Percentiles rank a stretch among this genome's conserved stretches.
Evolutionary conservation across 208 protist genomes (phyloP).

Genomic region (Wallacemonas sp.): DNA sequence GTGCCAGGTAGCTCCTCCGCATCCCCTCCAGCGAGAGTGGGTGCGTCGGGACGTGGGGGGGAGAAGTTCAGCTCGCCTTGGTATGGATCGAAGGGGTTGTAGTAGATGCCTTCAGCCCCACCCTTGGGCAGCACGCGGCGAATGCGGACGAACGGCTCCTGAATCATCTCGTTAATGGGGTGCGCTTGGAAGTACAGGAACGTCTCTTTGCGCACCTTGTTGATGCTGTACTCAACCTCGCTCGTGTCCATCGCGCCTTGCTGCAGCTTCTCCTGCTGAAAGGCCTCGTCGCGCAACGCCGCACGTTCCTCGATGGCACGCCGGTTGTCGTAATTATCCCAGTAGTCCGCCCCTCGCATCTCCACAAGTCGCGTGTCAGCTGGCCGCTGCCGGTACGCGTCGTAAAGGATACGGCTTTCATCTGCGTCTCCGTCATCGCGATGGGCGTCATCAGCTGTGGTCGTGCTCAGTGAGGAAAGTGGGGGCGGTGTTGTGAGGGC

Average conservation of each 20-base stretch:
- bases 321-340: slow-evolving; percentile 48
- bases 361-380: slow-evolving; percentile 41
- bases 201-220: slow-evolving; percentile 72
- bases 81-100: slow-evolving; percentile 23
- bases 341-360: slow-evolving; percentile 76
- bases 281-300: slow-evolving; percentile 32
- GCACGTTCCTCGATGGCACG: slow-evolving; percentile 43
- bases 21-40: background rate
- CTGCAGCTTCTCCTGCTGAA: slow-evolving; percentile 51
- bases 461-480: too few relatives aligned
- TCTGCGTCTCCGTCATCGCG: slow-evolving; percentile 17
- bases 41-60: background rate
- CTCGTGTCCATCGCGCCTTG: slow-evolving; percentile 80
- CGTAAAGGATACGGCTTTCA: slow-evolving; percentile 34
- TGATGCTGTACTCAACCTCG: slow-evolving; percentile 63
- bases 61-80: slow-evolving; percentile 1
- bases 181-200: slow-evolving; percentile 84
- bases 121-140: slow-evolving; percentile 41
- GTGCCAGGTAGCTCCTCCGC: background rate
- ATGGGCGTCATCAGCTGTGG: background rate
- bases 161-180: slow-evolving; percentile 91
- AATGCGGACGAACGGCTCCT: slow-evolving; percentile 83
- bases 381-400: slow-evolving; percentile 72
- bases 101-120: slow-evolving; percentile 25
- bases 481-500: background rate